Evolutionary conservation across 2,329 filamentous ascomycete genomes (phyloP).

Genomic region (Cladosporium sp.): DNA sequence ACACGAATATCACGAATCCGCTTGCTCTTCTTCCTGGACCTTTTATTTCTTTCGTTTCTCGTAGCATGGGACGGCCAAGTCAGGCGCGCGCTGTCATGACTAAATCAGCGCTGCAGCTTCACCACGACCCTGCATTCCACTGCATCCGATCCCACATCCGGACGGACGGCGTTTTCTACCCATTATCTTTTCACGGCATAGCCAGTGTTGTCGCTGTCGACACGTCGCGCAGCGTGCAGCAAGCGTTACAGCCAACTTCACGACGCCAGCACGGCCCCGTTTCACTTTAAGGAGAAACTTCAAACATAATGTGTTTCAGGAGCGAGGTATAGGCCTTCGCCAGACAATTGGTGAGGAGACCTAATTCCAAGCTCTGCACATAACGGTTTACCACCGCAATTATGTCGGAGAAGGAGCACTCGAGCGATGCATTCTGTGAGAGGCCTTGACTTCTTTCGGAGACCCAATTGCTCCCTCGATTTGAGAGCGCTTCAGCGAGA

Average conservation of each 20-base stretch:
- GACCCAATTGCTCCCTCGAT: not conserved
- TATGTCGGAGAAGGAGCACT: not conserved
- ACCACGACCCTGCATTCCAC: constrained; percentile 9
- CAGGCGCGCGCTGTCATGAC: constrained; percentile 3
- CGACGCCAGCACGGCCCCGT: constrained; percentile 1
- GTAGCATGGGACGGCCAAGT: constrained; percentile 6
- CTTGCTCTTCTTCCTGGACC: constrained; percentile 10
- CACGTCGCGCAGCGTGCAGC: not conserved
- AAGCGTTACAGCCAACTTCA: not conserved
- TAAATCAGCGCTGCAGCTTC: constrained; percentile 3
- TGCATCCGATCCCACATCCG: not conserved
- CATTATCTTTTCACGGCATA: constrained; percentile 2
- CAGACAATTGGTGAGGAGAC: not conserved
- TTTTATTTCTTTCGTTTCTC: constrained; percentile 3
- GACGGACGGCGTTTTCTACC: constrained; percentile 4
- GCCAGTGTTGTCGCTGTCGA: not conserved
- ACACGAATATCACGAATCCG: constrained; percentile 10
- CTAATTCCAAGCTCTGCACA: no score
- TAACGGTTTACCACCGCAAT: not conserved
- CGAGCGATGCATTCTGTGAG: no score
- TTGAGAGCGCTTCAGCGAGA: constrained; percentile 2
- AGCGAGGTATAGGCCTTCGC: not conserved
- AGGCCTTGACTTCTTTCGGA: no score
- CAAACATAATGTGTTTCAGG: constrained; percentile 14
- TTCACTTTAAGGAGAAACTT: constrained; percentile 13